These are phyloP conservation scores for Phytophthora chlamydospora DNA, from an alignment of 352 stramenopile species.

Conservation along the genomic window DNA sequence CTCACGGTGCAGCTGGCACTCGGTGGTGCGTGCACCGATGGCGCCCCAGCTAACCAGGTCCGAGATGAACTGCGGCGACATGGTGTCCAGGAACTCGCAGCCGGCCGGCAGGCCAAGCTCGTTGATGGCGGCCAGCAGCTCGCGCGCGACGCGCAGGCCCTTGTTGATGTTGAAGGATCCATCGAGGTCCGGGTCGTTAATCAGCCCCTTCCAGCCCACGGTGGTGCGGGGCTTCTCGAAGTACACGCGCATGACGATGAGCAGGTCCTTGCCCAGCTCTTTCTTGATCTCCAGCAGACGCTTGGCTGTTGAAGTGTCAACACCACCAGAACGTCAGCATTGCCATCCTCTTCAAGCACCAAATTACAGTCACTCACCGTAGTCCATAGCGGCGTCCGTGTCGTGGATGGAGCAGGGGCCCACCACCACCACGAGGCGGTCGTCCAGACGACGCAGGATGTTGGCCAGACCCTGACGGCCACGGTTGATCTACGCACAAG, in stretches of 20 bases:
- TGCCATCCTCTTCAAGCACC: neutral
- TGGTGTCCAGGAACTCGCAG: constrained; percentile 91
- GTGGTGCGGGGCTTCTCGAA: constrained; percentile 92
- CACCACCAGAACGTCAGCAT: constrained; percentile 9
- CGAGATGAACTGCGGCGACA: constrained; percentile 91
- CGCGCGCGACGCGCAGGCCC: constrained; percentile 79
- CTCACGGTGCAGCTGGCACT: constrained; percentile 90
- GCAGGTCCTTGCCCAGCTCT: constrained; percentile 79
- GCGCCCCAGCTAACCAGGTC: constrained; percentile 90
- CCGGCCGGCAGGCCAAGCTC: constrained; percentile 83
- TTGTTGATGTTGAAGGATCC: constrained; percentile 94
- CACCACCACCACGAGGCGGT: constrained; percentile 85
- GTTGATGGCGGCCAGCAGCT: constrained; percentile 88
- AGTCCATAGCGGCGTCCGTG: constrained; percentile 86
- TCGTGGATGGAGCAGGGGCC: constrained; percentile 92
- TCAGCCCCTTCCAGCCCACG: constrained; percentile 91
- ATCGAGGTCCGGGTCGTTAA: constrained; percentile 91
- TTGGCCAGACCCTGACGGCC: constrained; percentile 77
- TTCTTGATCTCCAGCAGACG: constrained; percentile 73
- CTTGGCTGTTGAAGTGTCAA: constrained; percentile 41
- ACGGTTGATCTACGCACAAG: constrained; percentile 55
- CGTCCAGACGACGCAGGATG: constrained; percentile 80
- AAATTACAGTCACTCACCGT: constrained; percentile 41
- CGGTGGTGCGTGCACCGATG: constrained; percentile 91
- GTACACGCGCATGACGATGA: constrained; percentile 93